Percentiles rank a stretch among this genome's conserved stretches.
Evolutionary conservation across 768 basidiomycete genomes (phyloP).

Genomic region (Collybia nuda): DNA sequence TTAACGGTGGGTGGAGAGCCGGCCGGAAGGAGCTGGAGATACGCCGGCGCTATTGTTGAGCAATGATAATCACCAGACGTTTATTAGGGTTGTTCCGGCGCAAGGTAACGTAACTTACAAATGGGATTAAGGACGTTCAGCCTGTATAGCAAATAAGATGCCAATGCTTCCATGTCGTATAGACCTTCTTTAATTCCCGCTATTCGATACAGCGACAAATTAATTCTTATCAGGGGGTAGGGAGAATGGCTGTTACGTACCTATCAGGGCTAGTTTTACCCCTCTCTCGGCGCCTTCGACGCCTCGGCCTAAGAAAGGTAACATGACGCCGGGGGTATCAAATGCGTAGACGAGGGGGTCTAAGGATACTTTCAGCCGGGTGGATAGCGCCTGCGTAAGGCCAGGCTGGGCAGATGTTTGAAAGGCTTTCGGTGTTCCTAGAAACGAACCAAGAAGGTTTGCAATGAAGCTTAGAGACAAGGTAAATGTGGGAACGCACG

Average conservation of each 20-base stretch:
- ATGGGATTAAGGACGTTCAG: constrained; percentile 76
- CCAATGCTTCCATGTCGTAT: constrained; percentile 82
- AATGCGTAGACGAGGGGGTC: constrained; percentile 88
- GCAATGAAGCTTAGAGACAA: constrained; percentile 4
- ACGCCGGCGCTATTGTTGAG: constrained; percentile 56
- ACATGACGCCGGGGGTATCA: constrained; percentile 97
- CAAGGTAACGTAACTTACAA: constrained; percentile 44
- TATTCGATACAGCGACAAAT: constrained; percentile 28
- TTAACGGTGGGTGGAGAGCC: constrained; percentile 58
- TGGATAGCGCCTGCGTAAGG: constrained; percentile 85
- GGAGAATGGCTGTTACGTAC: constrained; percentile 47
- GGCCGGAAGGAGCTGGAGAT: constrained; percentile 59
- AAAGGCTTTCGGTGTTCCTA: constrained; percentile 85
- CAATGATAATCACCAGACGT: constrained; percentile 3
- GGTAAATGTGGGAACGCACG: constrained; percentile 49
- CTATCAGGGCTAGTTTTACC: constrained; percentile 89
- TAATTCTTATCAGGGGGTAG: constrained; percentile 12
- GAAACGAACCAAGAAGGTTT: constrained; percentile 3
- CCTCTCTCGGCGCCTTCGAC: constrained; percentile 86
- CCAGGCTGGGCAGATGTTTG: constrained; percentile 89
- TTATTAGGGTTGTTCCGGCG: constrained; percentile 3
- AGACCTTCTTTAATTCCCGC: constrained; percentile 94
- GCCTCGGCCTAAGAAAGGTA: constrained; percentile 90
- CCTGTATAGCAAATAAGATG: constrained; percentile 83
- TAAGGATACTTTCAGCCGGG: constrained; percentile 79